These are phyloP conservation scores for Gracilaria vermiculophylla DNA, from an alignment of 23 red algal species.

Conservation along the genomic window DNA sequence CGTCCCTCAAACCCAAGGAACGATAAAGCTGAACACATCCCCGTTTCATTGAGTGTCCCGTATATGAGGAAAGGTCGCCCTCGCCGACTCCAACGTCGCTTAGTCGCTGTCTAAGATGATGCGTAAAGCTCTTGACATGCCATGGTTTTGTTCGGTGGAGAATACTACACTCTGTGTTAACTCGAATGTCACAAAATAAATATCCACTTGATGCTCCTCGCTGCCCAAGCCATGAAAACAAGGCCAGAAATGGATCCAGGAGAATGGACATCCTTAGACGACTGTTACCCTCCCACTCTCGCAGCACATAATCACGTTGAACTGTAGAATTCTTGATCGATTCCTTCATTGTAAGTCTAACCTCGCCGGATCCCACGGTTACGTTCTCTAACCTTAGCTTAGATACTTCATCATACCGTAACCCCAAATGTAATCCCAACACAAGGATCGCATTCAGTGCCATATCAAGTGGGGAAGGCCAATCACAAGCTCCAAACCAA, in stretches of 20 bases:
- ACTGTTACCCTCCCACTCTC: slow-evolving; percentile 19
- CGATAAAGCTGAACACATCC: slow-evolving; percentile 54
- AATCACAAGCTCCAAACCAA: background rate
- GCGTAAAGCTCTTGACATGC: background rate
- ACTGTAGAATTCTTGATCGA: slow-evolving; percentile 50
- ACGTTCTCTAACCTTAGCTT: slow-evolving; percentile 8
- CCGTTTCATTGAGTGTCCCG: slow-evolving; percentile 33
- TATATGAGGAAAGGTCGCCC: slow-evolving; percentile 9
- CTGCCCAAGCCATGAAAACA: background rate
- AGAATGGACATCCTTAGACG: background rate
- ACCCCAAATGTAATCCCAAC: slow-evolving; percentile 20
- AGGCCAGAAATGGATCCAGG: slow-evolving; percentile 42
- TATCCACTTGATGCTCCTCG: background rate
- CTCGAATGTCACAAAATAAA: slow-evolving; percentile 15
- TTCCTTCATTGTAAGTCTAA: background rate
- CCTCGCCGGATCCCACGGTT: background rate
- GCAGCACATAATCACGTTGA: slow-evolving; percentile 1
- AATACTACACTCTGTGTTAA: background rate
- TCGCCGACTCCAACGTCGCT: background rate
- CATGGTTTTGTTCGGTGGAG: background rate
- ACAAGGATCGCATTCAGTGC: slow-evolving; percentile 8
- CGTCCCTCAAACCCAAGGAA: slow-evolving; percentile 4
- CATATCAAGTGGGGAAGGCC: background rate
- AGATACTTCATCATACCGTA: slow-evolving; percentile 9
- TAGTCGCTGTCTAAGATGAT: background rate